Evolutionary conservation across 352 stramenopile genomes (phyloP).

Genomic region (Phytopythium chamaehyphon): DNA sequence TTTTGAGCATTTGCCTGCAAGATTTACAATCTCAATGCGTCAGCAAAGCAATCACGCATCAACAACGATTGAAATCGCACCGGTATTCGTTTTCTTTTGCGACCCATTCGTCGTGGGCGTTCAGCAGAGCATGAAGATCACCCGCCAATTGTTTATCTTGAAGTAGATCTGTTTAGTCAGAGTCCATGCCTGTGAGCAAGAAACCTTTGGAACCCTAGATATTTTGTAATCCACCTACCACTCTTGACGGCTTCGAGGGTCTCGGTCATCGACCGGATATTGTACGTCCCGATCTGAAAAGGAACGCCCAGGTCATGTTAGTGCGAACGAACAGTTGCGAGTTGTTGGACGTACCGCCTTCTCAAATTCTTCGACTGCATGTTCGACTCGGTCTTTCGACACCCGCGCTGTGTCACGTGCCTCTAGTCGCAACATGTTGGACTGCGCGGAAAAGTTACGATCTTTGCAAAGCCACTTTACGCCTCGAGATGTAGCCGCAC

Average conservation of each 20-base stretch:
- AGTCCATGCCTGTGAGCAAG: not conserved
- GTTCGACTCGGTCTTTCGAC: constrained; percentile 61
- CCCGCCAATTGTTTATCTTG: constrained; percentile 52
- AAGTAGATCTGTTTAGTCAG: constrained; percentile 32
- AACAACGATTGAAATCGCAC: constrained; percentile 17
- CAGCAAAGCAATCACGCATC: not conserved
- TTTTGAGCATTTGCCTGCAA: constrained; percentile 83
- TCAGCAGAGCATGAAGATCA: constrained; percentile 45
- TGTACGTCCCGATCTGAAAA: constrained; percentile 34
- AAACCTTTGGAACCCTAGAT: not conserved
- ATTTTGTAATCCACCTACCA: constrained; percentile 20
- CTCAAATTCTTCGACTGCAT: constrained; percentile 23
- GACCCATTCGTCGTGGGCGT: constrained; percentile 74
- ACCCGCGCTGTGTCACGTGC: constrained; percentile 56
- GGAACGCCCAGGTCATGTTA: not conserved
- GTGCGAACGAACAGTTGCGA: not conserved
- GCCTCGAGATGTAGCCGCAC: too few species aligned
- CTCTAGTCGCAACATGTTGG: constrained; percentile 84
- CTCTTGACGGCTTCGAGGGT: constrained; percentile 51
- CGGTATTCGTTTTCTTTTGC: constrained; percentile 85
- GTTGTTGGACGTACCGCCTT: constrained; percentile 12
- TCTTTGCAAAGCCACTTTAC: constrained; percentile 3
- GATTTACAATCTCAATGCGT: not conserved
- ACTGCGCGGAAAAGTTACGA: constrained; percentile 22
- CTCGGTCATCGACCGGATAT: constrained; percentile 22